Evolutionary conservation across 2,329 filamentous ascomycete species (phyloP), one percentile per base, ranked within the genome.

Genomic region (Nemania sp.): DNA sequence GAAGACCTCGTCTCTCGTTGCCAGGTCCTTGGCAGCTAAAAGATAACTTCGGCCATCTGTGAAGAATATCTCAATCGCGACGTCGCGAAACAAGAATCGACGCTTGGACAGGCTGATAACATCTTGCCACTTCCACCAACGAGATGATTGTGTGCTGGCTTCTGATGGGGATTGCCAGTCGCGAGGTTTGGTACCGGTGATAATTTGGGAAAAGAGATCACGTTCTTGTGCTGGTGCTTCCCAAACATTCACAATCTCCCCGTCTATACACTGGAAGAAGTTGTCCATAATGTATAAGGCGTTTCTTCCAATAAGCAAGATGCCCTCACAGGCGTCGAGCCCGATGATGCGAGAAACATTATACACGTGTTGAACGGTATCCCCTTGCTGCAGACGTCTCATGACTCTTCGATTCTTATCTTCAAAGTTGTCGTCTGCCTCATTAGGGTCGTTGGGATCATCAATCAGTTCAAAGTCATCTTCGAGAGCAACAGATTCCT

Each of bases 331-430:
- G 9, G 93, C 93, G 72, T 99, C 95, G 3, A 99, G 81, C 10
- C 95, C 95, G 34, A 97, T 88, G 56, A 99, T 94, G 11, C 95
- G 89, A 15, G 95, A 98, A 51, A 98, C 89, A 69, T 99, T 99
- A 80, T 92, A 96, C 1, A 97, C 92, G 58, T 91, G 90, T 73
- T 97, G 91, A 1, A 99, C 94, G 57, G 93, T 86, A 70, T 99
- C 95, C 5, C 93, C 92, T 12, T 90, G 89, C 68, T 97, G 90
- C 11, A 99, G 81, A 65, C 92, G 94, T 53, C 95, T 86, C 92
- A 98, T 96, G 46, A 99, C 94, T 75, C 97, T 97, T 46, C 96
- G 86, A 71, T 99, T 98, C 79, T 97, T 98, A 75, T 99, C 96
- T 75, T 99, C 96, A 64, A 96, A 96, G 1, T 88, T 89, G 67